Evolutionary conservation across 768 basidiomycete genomes (phyloP), one percentile per base, ranked within the genome.

Genomic region (Mrakia blollopis): DNA sequence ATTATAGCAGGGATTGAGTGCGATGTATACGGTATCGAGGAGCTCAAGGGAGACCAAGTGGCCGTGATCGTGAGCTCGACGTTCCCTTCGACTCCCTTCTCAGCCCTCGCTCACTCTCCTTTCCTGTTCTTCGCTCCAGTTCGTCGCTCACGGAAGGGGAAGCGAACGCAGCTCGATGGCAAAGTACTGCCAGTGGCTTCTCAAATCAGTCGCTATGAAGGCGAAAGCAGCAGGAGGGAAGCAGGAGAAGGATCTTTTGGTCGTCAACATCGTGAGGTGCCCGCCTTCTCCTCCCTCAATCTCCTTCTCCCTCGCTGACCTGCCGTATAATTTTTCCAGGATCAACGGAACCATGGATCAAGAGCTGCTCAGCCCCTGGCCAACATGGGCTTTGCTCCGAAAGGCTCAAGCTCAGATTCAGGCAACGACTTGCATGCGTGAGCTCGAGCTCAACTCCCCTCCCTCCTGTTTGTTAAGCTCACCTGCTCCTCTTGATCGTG

Each of bases 261-360:
- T 68, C 4, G n/a, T 68, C 65, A 68, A 39, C 39, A 8, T 68
- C 25, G 65, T 68, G 4, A 23, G 25, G 32, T 28, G 65, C 25
- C 11, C 37, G 32, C 65, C 21, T 50, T 21, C 10, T 6, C 18
- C 35, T 67, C 39, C 37, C 23, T 35, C 37, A 21, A 25, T 23
- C 65, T 18, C 13, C 8, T 23, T 30, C 35, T 39, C 65, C 39
- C 32, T 68, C 65, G 3, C 65, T 41, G 65, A 41, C 37, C 47
- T 21, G 4, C 2, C 35, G 44, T 23, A 23, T 23, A 13, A 21
- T 2, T 18, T 68, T 37, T 8, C 25, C 65, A 68, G 65, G 65
- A 68, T 16, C 62, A 63, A 35, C 32, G 62, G 8, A 63, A 63
- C 62, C 62, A 63, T 37, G 62, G 62, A 63, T 63, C 62, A 25